These are phyloP conservation scores for Ulota crispa DNA, from an alignment of 225 moss, liverwort and hornwort genomes.

Conservation along the genomic window DNA sequence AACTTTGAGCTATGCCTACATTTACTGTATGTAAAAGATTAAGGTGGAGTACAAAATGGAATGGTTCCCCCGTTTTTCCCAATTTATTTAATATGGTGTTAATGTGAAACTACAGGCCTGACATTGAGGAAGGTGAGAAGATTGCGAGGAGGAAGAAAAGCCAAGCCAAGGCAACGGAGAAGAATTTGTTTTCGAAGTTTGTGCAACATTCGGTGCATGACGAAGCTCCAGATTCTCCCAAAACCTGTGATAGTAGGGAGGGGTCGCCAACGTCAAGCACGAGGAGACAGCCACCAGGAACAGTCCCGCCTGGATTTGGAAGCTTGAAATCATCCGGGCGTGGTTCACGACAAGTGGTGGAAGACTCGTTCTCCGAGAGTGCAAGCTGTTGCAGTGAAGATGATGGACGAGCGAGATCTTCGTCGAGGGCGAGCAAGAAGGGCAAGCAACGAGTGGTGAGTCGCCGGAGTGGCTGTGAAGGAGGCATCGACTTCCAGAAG, in stretches of 20 bases:
- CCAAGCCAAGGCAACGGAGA: conserved; percentile 79
- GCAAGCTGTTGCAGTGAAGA: conserved; percentile 64
- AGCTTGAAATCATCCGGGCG: conserved; percentile 40
- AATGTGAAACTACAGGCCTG: conserved; percentile 58
- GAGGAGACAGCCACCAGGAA: conserved; percentile 38
- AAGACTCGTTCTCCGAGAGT: conserved; percentile 49
- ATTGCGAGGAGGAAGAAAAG: conserved; percentile 82
- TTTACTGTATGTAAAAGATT: too few species aligned
- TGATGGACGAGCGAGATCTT: conserved; percentile 28
- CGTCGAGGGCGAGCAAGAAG: conserved; percentile 38
- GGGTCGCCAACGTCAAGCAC: conserved; percentile 37
- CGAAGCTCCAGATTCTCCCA: conserved; percentile 57
- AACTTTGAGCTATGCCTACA: too few species aligned
- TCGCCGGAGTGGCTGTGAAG: conserved; percentile 64
- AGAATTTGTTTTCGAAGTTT: conserved; percentile 87
- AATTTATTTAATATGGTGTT: not conserved
- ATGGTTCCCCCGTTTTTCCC: too few species aligned
- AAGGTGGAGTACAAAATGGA: too few species aligned
- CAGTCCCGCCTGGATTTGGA: conserved; percentile 49
- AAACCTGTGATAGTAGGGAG: conserved; percentile 49
- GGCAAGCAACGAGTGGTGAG: conserved; percentile 74
- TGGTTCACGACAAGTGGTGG: conserved; percentile 60
- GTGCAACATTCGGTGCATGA: conserved; percentile 90
- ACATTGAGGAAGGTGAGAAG: conserved; percentile 87
- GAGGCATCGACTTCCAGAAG: conserved; percentile 66